Evolutionary conservation across 2,329 filamentous ascomycete species (phyloP).

Genomic region (Stachybotrys chartarum): DNA sequence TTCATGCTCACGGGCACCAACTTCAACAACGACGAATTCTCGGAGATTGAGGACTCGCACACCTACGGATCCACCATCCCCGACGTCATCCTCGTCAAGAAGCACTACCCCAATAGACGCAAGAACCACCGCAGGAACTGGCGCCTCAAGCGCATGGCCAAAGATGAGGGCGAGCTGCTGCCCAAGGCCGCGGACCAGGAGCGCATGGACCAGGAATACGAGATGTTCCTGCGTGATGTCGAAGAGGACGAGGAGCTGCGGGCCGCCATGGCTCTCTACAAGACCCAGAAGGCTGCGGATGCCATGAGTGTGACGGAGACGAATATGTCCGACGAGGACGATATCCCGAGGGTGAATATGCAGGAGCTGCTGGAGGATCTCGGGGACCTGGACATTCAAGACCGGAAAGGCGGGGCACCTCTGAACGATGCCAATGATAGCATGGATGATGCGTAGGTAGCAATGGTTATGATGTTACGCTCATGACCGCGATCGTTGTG

Average conservation of each 20-base stretch:
- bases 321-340: constrained; percentile 49
- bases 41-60: constrained; percentile 71
- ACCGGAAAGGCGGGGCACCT: not conserved
- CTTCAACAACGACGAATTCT: constrained; percentile 84
- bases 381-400: constrained; percentile 57
- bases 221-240: constrained; percentile 93
- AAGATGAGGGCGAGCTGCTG: constrained; percentile 80
- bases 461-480: not conserved
- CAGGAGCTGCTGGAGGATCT: constrained; percentile 86
- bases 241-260: constrained; percentile 91
- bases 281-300: constrained; percentile 53
- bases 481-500: too few species aligned
- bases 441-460: not conserved
- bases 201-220: constrained; percentile 86
- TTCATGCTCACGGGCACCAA: constrained; percentile 85
- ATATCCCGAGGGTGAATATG: constrained; percentile 65
- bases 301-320: constrained; percentile 63
- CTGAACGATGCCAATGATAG: constrained; percentile 17
- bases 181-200: constrained; percentile 85
- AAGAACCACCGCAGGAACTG: constrained; percentile 79
- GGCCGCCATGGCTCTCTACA: constrained; percentile 80
- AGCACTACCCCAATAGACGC: constrained; percentile 81
- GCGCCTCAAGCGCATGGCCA: constrained; percentile 89
- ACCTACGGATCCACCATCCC: constrained; percentile 74
- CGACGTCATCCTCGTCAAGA: constrained; percentile 94